phyloP scores from a whole-genome alignment of 140 eudicot species.

The Erigeron philadelphicus region DNA sequence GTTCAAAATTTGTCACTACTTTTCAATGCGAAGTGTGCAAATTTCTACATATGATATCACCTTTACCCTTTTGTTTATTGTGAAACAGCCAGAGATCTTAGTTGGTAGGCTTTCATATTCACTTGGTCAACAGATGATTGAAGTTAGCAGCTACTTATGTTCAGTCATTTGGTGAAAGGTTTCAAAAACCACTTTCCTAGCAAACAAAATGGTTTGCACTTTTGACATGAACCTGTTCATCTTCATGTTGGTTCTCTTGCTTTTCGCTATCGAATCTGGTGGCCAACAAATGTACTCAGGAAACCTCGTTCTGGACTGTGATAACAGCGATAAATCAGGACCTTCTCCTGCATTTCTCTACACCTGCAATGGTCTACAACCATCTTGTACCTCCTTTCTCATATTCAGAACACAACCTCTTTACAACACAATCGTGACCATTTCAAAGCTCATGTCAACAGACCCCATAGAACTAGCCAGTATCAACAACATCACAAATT shows the following conservation, averaged over 20 bases:
- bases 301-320: conserved; percentile 31
- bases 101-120: conserved; percentile 25
- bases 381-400: conserved; percentile 45
- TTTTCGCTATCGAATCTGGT: conserved; percentile 16
- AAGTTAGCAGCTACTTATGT: conserved; percentile 26
- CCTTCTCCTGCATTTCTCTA: conserved; percentile 53
- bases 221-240: conserved; percentile 25
- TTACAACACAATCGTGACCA: conserved; percentile 44
- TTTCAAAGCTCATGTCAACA: conserved; percentile 52
- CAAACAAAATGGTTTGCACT: conserved; percentile 15
- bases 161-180: conserved; percentile 3
- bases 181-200: conserved; percentile 8
- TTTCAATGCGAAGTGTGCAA: conserved; percentile 11
- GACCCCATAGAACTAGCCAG: conserved; percentile 34
- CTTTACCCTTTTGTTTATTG: conserved; percentile 4
- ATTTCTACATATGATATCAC: conserved; percentile 23
- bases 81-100: not conserved
- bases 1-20: not conserved
- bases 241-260: conserved; percentile 21
- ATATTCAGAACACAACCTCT: conserved; percentile 45
- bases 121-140: conserved; percentile 26
- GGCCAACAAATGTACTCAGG: conserved; percentile 60
- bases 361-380: conserved; percentile 46
- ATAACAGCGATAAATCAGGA: conserved; percentile 38
- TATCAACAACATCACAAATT: conserved; percentile 41